A percentile compares a stretch with the other conserved stretches of the same genome.
Evolutionary conservation across 2,329 filamentous ascomycete genomes (phyloP).

Genomic region (Monosporascus sp.): DNA sequence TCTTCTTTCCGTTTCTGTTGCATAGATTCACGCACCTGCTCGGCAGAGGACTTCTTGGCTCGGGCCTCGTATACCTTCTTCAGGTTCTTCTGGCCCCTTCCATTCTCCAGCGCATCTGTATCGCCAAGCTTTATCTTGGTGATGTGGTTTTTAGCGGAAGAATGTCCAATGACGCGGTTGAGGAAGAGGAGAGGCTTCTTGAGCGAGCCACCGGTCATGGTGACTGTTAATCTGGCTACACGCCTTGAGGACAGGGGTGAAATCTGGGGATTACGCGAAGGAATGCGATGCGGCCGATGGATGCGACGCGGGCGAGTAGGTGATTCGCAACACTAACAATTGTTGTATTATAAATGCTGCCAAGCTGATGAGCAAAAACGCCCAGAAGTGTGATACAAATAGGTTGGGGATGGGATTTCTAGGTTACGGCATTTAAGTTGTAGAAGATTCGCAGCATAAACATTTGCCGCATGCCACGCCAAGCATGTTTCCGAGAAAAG

Average conservation of each 20-base stretch:
- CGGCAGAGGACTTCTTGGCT: slow-evolving; percentile 28
- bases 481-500: too few relatives aligned
- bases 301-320: too few relatives aligned
- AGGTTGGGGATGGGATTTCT: neutral
- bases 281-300: too few relatives aligned
- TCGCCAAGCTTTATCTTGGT: slow-evolving; percentile 33
- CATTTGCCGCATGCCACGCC: too few relatives aligned
- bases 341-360: neutral
- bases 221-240: neutral
- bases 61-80: slow-evolving; percentile 28
- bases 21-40: slow-evolving; percentile 27
- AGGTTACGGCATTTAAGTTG: neutral
- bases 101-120: slow-evolving; percentile 27
- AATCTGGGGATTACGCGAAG: too few relatives aligned
- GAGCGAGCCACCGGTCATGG: slow-evolving; percentile 27
- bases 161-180: slow-evolving; percentile 33
- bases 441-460: neutral
- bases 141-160: slow-evolving; percentile 34
- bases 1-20: slow-evolving; percentile 29
- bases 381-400: neutral
- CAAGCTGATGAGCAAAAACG: neutral
- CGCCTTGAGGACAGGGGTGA: too few relatives aligned
- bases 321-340: neutral
- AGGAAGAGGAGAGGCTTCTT: slow-evolving; percentile 34
- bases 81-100: slow-evolving; percentile 25